A percentile compares a stretch with the other conserved stretches of the same genome.
These are phyloP conservation scores for Exophiala spinifera DNA, from an alignment of 2,329 filamentous ascomycete genomes.

Conservation along the genomic window DNA sequence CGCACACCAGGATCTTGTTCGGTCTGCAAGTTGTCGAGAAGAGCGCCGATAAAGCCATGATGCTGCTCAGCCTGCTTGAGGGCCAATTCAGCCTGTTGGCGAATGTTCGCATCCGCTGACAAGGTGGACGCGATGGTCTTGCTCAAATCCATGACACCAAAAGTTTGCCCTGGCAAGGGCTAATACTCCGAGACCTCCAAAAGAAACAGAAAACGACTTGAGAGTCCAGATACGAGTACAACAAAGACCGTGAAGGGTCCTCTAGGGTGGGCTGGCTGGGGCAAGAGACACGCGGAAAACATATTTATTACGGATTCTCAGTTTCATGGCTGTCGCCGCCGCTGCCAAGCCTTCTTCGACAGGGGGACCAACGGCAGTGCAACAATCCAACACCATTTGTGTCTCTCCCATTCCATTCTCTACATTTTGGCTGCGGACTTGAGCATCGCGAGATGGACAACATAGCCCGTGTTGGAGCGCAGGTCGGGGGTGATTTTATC, in stretches of 20 bases:
- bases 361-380: neutral
- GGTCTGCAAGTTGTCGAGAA: conserved; percentile 83
- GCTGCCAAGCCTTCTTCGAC: no score
- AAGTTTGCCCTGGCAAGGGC: conserved; percentile 19
- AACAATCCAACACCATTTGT: neutral
- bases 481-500: conserved; percentile 58
- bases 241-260: neutral
- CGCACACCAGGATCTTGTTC: conserved; percentile 84
- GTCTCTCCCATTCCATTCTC: neutral
- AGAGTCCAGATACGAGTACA: conserved; percentile 2
- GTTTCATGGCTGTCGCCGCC: no score
- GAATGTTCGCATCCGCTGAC: conserved; percentile 59
- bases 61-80: conserved; percentile 83
- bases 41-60: conserved; percentile 82
- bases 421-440: conserved; percentile 22
- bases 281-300: neutral
- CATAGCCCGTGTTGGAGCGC: conserved; percentile 67
- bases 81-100: conserved; percentile 62
- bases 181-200: conserved; percentile 20
- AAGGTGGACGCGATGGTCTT: conserved; percentile 64
- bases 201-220: conserved; percentile 11
- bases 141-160: conserved; percentile 43
- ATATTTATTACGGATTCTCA: no score
- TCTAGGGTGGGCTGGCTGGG: neutral
- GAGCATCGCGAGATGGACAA: conserved; percentile 74